A percentile compares a stretch with the other conserved stretches of the same genome.
Conservation (phyloP, 116 monocot species). For the Thalassia testudinum region DNA sequence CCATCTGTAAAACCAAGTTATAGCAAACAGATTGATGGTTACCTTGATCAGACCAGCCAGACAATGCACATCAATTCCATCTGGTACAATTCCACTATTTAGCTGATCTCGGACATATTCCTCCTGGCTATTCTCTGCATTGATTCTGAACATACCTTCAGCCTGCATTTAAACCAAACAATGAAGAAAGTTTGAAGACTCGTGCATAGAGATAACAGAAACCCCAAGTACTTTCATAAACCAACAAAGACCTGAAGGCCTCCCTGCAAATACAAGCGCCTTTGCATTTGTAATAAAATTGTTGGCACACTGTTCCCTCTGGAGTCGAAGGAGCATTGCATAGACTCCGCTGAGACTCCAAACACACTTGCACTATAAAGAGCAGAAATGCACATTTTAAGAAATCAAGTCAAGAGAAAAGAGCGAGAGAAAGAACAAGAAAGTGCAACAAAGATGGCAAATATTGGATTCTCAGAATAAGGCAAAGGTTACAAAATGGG, state of each 20-base stretch:
- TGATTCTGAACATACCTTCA: constrained; percentile 89
- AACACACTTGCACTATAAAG: constrained; percentile 60
- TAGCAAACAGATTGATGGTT: no score
- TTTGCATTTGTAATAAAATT: constrained; percentile 74
- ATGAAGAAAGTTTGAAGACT: neutral
- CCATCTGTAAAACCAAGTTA: no score
- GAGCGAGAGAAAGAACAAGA: no score
- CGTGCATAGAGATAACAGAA: neutral
- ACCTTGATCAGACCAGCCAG: constrained; percentile 82
- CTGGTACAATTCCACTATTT: constrained; percentile 57
- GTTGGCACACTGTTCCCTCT: constrained; percentile 83
- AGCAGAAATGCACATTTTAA: no score
- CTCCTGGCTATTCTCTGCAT: constrained; percentile 70
- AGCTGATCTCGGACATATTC: constrained; percentile 68
- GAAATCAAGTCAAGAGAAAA: no score
- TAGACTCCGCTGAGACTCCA: constrained; percentile 78
- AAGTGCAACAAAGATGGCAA: no score
- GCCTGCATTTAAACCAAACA: constrained; percentile 25
- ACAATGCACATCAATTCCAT: constrained; percentile 76
- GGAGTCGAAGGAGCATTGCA: constrained; percentile 71
- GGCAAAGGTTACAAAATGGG: no score
- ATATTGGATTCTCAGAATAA: no score
- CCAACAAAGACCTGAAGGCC: constrained; percentile 10
- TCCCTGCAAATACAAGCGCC: constrained; percentile 57
- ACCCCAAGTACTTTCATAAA: neutral